Evolutionary conservation across 2,329 filamentous ascomycete species (phyloP).

Genomic region (Blumeria graminis): DNA sequence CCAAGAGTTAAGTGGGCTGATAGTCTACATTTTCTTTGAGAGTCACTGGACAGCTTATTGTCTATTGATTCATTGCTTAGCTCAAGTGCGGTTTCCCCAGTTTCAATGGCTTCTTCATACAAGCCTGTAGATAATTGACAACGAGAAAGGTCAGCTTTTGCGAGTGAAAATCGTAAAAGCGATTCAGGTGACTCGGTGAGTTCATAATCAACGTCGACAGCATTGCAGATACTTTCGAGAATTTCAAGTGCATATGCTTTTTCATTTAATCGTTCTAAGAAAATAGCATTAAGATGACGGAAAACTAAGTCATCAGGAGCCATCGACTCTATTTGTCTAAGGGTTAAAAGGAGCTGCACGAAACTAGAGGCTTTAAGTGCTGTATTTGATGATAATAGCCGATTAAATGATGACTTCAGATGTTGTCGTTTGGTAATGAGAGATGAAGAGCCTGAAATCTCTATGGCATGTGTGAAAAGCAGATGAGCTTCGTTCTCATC

Average conservation of each 20-base stretch:
- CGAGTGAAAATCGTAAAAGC: constrained; percentile 54
- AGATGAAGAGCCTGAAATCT: constrained; percentile 61
- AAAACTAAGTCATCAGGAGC: constrained; percentile 45
- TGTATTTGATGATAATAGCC: constrained; percentile 35
- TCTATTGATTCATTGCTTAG: constrained; percentile 50
- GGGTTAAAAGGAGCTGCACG: constrained; percentile 69
- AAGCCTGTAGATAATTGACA: constrained; percentile 45
- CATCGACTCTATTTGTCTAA: constrained; percentile 56
- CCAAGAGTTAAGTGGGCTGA: constrained; percentile 73
- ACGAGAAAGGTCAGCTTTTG: constrained; percentile 71
- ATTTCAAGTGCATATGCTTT: constrained; percentile 34
- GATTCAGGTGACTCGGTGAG: constrained; percentile 50
- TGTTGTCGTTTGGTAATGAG: constrained; percentile 56
- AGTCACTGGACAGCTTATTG: constrained; percentile 37
- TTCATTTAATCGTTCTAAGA: constrained; percentile 59
- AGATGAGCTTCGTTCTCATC: constrained; percentile 55
- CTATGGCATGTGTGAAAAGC: constrained; percentile 83
- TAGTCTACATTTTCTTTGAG: constrained; percentile 46
- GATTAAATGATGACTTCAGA: constrained; percentile 58
- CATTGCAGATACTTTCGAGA: constrained; percentile 40
- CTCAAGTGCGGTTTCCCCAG: constrained; percentile 57
- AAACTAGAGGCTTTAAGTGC: constrained; percentile 32
- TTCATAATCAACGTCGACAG: constrained; percentile 64
- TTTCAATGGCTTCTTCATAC: constrained; percentile 48
- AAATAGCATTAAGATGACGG: constrained; percentile 54